Conservation (phyloP, 2,329 filamentous ascomycete species). For the Aschersonia sp. region DNA sequence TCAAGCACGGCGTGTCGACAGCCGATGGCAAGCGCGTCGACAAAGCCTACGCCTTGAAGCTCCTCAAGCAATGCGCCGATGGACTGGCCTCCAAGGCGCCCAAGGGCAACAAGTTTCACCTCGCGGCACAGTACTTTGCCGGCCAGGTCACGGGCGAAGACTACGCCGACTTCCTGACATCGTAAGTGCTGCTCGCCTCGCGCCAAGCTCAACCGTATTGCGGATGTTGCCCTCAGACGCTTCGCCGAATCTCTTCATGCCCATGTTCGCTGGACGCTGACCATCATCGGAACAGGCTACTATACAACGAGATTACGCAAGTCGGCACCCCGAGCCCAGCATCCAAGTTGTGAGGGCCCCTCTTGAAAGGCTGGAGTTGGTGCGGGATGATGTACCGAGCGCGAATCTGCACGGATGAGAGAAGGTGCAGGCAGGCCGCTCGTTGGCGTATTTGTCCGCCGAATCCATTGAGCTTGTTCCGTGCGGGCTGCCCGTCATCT, state of each 20-base stretch:
- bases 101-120: slow-evolving; percentile 80
- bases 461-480: too few species aligned
- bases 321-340: slow-evolving; percentile 46
- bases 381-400: background rate
- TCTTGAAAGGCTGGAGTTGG: background rate
- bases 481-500: too few species aligned
- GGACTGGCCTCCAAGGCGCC: slow-evolving; percentile 59
- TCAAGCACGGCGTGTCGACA: slow-evolving; percentile 56
- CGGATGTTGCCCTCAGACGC: too few species aligned
- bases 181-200: slow-evolving; percentile 33
- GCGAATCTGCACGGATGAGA: too few species aligned
- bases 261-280: background rate
- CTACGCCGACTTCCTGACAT: slow-evolving; percentile 89
- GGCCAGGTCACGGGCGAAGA: slow-evolving; percentile 92
- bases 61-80: slow-evolving; percentile 76
- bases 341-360: slow-evolving; percentile 42
- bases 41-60: slow-evolving; percentile 75
- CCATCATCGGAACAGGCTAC: slow-evolving; percentile 36
- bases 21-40: slow-evolving; percentile 84
- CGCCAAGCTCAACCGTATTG: too few species aligned
- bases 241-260: too few species aligned
- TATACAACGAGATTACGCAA: slow-evolving; percentile 80
- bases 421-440: too few species aligned
- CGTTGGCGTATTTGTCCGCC: too few species aligned
- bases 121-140: slow-evolving; percentile 87